These are phyloP conservation scores for Fusarium agapanthi DNA, from an alignment of 2,329 filamentous ascomycete species.

Conservation along the genomic window DNA sequence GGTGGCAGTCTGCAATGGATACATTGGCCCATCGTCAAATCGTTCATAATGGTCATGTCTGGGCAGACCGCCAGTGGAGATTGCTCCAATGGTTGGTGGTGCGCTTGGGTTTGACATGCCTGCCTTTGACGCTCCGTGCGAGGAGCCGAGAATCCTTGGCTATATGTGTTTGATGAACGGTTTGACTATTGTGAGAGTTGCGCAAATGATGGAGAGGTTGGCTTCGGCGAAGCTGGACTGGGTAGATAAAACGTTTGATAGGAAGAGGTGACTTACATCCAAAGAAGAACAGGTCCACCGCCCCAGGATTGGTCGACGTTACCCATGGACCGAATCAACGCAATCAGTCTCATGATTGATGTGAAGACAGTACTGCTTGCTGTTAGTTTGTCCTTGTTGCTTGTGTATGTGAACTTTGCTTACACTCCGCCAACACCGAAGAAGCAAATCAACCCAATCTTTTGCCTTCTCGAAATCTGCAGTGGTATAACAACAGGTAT, in stretches of 20 bases:
- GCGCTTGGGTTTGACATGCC: constrained; percentile 17
- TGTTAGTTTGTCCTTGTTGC: background rate
- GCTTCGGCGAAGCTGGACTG: constrained; percentile 13
- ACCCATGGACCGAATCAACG: constrained; percentile 10
- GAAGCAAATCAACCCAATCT: constrained; percentile 16
- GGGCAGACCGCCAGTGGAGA: background rate
- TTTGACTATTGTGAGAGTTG: constrained; percentile 16
- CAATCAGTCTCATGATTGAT: constrained; percentile 24
- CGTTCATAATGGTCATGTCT: constrained; percentile 11
- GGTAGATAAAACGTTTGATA: background rate
- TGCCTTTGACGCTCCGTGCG: background rate
- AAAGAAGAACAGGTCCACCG: constrained; percentile 15
- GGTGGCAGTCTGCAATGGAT: constrained; percentile 7
- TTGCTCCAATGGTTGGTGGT: constrained; percentile 14
- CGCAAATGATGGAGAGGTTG: constrained; percentile 30
- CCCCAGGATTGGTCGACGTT: constrained; percentile 15
- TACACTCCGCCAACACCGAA: constrained; percentile 12
- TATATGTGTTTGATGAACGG: constrained; percentile 26
- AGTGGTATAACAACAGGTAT: constrained; percentile 12
- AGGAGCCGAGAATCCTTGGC: constrained; percentile 11
- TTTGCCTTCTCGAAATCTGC: constrained; percentile 1
- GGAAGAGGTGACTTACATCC: constrained; percentile 10
- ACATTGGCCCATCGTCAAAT: constrained; percentile 6
- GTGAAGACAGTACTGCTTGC: constrained; percentile 18
- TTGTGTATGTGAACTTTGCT: fast-evolving